Evolutionary conservation across 176 grass and related monocot genomes (phyloP).

Genomic region (Carex scoparia): DNA sequence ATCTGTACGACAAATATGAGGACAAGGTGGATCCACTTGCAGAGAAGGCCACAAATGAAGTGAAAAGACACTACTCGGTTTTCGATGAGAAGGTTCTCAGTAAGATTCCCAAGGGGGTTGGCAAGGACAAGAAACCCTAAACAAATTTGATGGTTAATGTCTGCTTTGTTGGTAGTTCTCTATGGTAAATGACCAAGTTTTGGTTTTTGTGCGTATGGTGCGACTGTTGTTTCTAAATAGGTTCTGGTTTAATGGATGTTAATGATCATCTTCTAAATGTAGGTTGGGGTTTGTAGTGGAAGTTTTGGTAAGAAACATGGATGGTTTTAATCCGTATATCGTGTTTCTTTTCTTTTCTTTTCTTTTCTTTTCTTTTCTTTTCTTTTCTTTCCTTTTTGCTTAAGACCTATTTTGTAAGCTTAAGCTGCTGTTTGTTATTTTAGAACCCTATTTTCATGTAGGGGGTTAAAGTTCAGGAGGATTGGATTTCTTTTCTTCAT

Average conservation of each 20-base stretch:
- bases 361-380: background rate
- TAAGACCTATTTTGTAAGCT: slow-evolving; percentile 14
- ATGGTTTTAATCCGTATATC: background rate
- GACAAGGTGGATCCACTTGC: slow-evolving; percentile 72
- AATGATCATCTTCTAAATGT: slow-evolving; percentile 7
- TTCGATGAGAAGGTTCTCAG: slow-evolving; percentile 81
- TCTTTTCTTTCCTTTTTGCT: background rate
- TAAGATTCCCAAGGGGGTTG: slow-evolving; percentile 63
- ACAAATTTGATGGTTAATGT: slow-evolving; percentile 23
- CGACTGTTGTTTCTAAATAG: background rate
- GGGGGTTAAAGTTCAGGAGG: background rate
- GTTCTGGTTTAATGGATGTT: slow-evolving; percentile 14
- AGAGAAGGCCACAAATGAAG: slow-evolving; percentile 70
- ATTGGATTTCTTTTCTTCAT: background rate
- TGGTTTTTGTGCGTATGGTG: background rate
- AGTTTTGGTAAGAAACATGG: slow-evolving; percentile 16
- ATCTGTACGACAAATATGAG: slow-evolving; percentile 85
- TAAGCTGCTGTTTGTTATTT: slow-evolving; percentile 3
- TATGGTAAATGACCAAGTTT: slow-evolving; percentile 15
- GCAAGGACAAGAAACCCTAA: slow-evolving; percentile 92
- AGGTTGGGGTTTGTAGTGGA: slow-evolving; percentile 16
- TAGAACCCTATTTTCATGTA: slow-evolving; percentile 16
- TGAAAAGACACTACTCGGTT: slow-evolving; percentile 67
- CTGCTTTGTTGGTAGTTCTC: background rate
- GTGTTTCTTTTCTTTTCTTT: background rate